Percentiles rank a stretch among this genome's conserved stretches.
Evolutionary conservation across 176 grass and related monocot genomes (phyloP).

Genomic region (Rhynchospora breviuscula): DNA sequence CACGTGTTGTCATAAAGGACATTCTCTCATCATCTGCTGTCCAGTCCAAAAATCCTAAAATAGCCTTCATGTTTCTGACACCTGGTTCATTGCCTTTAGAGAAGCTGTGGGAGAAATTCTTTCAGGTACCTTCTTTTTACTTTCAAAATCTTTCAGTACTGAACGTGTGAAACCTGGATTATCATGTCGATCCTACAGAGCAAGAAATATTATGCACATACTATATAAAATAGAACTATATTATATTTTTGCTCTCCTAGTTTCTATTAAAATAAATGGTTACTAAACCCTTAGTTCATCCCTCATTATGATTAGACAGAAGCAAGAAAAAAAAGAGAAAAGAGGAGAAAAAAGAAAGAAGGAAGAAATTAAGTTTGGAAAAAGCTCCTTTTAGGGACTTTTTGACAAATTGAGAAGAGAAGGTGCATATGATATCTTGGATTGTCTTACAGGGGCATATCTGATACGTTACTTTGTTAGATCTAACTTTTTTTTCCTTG

Average conservation of each 20-base stretch:
- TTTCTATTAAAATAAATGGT: not conserved
- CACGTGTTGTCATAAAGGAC: slow-evolving; percentile 57
- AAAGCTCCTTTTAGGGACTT: not conserved
- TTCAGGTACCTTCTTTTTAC: slow-evolving; percentile 55
- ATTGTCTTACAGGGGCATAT: not conserved
- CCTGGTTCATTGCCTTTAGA: slow-evolving; percentile 91
- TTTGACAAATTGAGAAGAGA: not conserved
- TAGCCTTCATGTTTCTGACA: slow-evolving; percentile 99
- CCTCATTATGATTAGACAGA: too few relatives aligned
- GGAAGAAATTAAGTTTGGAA: too few relatives aligned
- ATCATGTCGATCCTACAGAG: not conserved
- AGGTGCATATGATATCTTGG: not conserved
- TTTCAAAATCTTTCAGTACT: not conserved
- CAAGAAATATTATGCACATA: not conserved
- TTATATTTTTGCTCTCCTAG: not conserved
- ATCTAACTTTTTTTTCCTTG: not conserved
- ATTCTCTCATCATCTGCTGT: slow-evolving; percentile 48
- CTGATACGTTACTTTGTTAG: not conserved
- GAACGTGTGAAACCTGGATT: not conserved
- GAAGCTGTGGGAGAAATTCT: slow-evolving; percentile 97
- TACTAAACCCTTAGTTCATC: not conserved
- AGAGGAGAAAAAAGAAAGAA: too few relatives aligned
- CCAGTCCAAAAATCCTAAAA: slow-evolving; percentile 79
- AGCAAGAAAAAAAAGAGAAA: too few relatives aligned
- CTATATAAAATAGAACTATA: not conserved